Evolutionary conservation across 2,329 filamentous ascomycete genomes (phyloP).

Genomic region (Calonectria pauciramosa): DNA sequence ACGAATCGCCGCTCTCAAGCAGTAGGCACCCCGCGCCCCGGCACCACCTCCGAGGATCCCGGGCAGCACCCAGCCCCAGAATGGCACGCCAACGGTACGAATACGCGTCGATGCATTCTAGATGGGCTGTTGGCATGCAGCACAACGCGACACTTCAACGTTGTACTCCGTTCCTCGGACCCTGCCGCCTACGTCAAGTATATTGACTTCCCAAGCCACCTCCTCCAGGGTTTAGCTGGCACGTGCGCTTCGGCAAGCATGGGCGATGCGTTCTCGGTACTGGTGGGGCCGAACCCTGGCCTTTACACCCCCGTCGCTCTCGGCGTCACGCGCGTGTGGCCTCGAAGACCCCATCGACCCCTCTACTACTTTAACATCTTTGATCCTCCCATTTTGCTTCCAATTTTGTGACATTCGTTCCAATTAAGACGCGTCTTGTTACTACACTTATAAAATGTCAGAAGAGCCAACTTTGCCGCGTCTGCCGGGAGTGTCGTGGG

Average conservation of each 20-base stretch:
- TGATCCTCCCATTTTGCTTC: neutral
- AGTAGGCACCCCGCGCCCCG: constrained; percentile 3
- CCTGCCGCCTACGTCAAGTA: constrained; percentile 1
- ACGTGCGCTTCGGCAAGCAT: constrained; percentile 41
- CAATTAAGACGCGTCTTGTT: neutral
- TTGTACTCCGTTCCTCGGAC: constrained; percentile 19
- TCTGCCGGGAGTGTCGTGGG: constrained; percentile 55
- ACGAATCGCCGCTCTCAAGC: neutral
- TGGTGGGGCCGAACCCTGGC: constrained; percentile 40
- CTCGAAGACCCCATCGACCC: constrained; percentile 15
- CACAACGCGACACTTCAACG: neutral
- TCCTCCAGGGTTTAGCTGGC: constrained; percentile 35
- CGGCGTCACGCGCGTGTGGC: constrained; percentile 31
- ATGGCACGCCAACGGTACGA: neutral
- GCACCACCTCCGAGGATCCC: constrained; percentile 6
- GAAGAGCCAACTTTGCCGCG: constrained; percentile 59
- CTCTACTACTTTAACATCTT: constrained; percentile 7
- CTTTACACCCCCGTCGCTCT: constrained; percentile 38
- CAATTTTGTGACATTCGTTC: neutral
- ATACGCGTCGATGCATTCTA: constrained; percentile 8
- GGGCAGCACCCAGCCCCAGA: neutral
- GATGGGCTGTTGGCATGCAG: neutral
- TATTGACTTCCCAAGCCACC: constrained; percentile 19
- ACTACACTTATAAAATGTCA: constrained; percentile 45
- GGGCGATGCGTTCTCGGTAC: constrained; percentile 33